Conservation (phyloP, 2,329 filamentous ascomycete species). For the Emergomyces pasteurianus region DNA sequence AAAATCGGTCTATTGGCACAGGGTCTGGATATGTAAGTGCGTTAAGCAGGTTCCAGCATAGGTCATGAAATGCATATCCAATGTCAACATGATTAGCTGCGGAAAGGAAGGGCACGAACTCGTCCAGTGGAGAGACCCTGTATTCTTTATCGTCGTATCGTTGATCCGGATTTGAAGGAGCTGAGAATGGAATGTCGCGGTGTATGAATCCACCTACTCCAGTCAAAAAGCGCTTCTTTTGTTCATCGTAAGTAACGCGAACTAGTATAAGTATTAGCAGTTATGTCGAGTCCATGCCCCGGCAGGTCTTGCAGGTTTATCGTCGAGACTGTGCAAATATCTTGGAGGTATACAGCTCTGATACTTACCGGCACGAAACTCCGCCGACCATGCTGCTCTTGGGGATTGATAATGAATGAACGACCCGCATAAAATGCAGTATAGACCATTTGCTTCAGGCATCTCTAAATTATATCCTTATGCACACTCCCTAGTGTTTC, state of each 20-base stretch:
- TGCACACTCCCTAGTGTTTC: background rate
- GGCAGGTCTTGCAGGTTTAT: background rate
- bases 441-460: background rate
- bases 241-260: conserved; percentile 7
- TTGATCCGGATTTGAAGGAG: conserved; percentile 4
- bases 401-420: conserved; percentile 6
- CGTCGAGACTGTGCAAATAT: background rate
- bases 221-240: conserved; percentile 11
- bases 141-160: conserved; percentile 7
- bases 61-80: conserved; percentile 14
- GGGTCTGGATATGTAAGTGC: conserved; percentile 7
- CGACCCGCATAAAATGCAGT: conserved; percentile 10
- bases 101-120: conserved; percentile 7
- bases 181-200: conserved; percentile 1
- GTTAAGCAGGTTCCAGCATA: conserved; percentile 13
- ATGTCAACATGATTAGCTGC: conserved; percentile 1
- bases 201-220: conserved; percentile 8
- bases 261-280: conserved; percentile 6
- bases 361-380: conserved; percentile 11
- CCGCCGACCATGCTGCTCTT: conserved; percentile 5
- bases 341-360: background rate
- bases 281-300: background rate
- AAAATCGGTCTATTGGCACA: conserved; percentile 11
- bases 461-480: background rate
- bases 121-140: conserved; percentile 4